A percentile compares a stretch with the other conserved stretches of the same genome.
Evolutionary conservation across 768 basidiomycete species (phyloP).

Genomic region (Lactarius akahatsu): DNA sequence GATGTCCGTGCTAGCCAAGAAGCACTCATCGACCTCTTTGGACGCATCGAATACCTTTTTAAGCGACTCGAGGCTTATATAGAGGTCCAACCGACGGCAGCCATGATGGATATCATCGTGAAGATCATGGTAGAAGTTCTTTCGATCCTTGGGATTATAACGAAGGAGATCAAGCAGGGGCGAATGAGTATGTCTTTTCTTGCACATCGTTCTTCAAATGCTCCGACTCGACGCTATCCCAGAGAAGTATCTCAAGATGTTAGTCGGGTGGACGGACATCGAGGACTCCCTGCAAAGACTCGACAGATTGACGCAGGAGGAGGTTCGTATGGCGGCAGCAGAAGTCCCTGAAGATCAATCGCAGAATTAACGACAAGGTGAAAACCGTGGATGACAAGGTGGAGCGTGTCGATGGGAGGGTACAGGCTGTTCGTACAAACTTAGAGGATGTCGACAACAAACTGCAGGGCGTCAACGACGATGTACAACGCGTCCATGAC

Average conservation of each 20-base stretch:
- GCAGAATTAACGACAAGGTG: background rate
- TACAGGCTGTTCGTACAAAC: background rate
- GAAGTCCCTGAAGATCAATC: background rate
- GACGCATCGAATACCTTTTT: background rate
- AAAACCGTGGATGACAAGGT: background rate
- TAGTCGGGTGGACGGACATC: background rate
- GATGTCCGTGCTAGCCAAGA: background rate
- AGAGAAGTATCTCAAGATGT: background rate
- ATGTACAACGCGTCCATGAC: background rate
- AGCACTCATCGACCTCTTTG: background rate
- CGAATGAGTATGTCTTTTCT: background rate
- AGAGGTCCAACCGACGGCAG: background rate
- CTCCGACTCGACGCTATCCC: background rate
- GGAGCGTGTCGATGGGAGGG: background rate
- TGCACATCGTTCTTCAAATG: no score
- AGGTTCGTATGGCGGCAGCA: background rate
- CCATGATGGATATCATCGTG: background rate
- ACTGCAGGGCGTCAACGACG: no score
- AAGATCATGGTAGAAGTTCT: constrained; percentile 3
- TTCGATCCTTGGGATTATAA: background rate
- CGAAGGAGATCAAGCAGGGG: background rate
- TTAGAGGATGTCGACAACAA: no score
- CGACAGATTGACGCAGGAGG: background rate
- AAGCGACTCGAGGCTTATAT: constrained; percentile 1
- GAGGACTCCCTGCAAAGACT: background rate